phyloP scores from a whole-genome alignment of 2,329 filamentous ascomycete species.

The Neurospora crassa region DNA sequence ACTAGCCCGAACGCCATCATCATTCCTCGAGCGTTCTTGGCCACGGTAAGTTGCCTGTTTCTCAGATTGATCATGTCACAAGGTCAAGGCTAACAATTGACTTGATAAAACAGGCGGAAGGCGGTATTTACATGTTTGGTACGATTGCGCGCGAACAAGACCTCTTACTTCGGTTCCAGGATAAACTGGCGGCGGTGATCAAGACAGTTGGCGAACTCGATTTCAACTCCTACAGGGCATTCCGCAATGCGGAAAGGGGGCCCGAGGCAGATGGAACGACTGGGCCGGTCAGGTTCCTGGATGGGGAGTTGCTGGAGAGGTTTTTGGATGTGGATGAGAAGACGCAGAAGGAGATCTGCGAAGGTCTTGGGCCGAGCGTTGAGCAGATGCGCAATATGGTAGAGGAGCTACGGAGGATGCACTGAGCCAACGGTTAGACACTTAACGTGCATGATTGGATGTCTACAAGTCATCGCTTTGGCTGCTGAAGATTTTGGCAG shows the following conservation, averaged over 20 bases:
- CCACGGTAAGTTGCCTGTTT: slow-evolving; percentile 53
- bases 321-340: slow-evolving; percentile 65
- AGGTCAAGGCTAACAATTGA: slow-evolving; percentile 12
- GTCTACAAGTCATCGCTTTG: neutral
- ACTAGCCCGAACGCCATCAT: slow-evolving; percentile 57
- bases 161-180: slow-evolving; percentile 73
- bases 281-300: slow-evolving; percentile 78
- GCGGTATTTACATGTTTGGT: slow-evolving; percentile 82
- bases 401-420: slow-evolving; percentile 53
- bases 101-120: slow-evolving; percentile 58
- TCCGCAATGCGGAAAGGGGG: slow-evolving; percentile 56
- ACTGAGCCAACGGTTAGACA: slow-evolving; percentile 27
- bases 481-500: neutral
- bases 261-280: slow-evolving; percentile 40
- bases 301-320: slow-evolving; percentile 81
- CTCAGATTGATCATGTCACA: neutral
- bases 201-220: slow-evolving; percentile 61
- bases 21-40: slow-evolving; percentile 75
- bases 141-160: slow-evolving; percentile 67
- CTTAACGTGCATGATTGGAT: neutral
- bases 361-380: slow-evolving; percentile 50
- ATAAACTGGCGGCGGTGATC: slow-evolving; percentile 56
- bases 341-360: slow-evolving; percentile 41
- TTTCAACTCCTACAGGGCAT: slow-evolving; percentile 75
- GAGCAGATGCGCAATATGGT: slow-evolving; percentile 53